Evolutionary conservation across 495 filamentous ascomycete genomes (phyloP).

Genomic region (Entonaema liquescens): DNA sequence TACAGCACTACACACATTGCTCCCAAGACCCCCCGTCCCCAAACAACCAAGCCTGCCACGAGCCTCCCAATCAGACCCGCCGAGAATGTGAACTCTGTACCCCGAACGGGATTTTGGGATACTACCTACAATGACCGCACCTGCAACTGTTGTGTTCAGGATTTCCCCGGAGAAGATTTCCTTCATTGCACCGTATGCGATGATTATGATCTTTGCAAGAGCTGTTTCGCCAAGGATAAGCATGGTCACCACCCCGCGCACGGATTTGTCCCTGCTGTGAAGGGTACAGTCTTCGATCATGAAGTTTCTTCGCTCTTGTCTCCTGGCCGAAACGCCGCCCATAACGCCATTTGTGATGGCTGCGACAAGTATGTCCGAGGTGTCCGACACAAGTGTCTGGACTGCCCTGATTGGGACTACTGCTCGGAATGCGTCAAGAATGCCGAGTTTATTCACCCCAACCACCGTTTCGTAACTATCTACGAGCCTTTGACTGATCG

Average conservation of each 20-base stretch:
- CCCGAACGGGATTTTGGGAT: constrained; percentile 20
- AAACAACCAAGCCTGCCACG: constrained; percentile 24
- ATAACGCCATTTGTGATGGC: constrained; percentile 93
- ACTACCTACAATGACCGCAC: constrained; percentile 66
- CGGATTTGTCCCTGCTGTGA: constrained; percentile 72
- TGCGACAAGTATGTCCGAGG: constrained; percentile 91
- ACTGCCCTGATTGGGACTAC: constrained; percentile 98
- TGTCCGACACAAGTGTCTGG: constrained; percentile 95
- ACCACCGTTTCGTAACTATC: constrained; percentile 90
- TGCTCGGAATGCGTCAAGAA: constrained; percentile 79
- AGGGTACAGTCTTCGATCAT: constrained; percentile 62
- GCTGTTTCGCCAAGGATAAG: constrained; percentile 75
- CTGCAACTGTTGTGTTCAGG: constrained; percentile 90
- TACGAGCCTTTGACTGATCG: constrained; percentile 76
- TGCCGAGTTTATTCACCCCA: constrained; percentile 73
- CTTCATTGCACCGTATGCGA: constrained; percentile 86
- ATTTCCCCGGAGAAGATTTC: constrained; percentile 78
- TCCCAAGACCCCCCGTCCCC: constrained; percentile 59
- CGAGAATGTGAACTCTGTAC: constrained; percentile 1
- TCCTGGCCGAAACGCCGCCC: constrained; percentile 81
- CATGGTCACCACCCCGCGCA: constrained; percentile 96
- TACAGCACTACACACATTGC: constrained; percentile 85
- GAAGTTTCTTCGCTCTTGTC: constrained; percentile 69
- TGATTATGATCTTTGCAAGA: constrained; percentile 90
- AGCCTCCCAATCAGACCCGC: constrained; percentile 45